Evolutionary conservation across 148 eudicot genomes (phyloP).

Genomic region (Tetragonia tetragonoides): DNA sequence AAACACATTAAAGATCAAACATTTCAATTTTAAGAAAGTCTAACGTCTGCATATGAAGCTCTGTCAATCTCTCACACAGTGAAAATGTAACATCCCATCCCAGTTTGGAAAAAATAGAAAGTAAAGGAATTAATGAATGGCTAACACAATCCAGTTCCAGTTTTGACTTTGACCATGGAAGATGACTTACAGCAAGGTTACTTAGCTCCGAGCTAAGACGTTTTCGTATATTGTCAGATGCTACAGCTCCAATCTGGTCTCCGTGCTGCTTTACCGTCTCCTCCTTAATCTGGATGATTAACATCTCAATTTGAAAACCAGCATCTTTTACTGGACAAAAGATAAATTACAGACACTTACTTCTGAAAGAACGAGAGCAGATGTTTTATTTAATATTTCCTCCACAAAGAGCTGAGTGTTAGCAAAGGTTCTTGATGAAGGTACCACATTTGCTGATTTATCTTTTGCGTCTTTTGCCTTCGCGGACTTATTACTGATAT

Average conservation of each 20-base stretch:
- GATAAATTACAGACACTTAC: constrained; percentile 35
- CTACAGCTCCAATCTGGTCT: constrained; percentile 51
- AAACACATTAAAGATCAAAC: too few species aligned
- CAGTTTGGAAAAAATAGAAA: not conserved
- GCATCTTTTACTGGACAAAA: not conserved
- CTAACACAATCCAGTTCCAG: not conserved
- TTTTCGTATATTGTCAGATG: constrained; percentile 51
- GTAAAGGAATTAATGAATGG: not conserved
- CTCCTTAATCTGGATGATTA: constrained; percentile 48
- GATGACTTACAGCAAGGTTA: constrained; percentile 65
- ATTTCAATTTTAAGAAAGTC: not conserved
- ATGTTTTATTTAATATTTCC: constrained; percentile 59
- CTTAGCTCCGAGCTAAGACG: constrained; percentile 55
- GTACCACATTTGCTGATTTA: constrained; percentile 30
- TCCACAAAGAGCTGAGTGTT: constrained; percentile 59
- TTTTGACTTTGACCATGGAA: not conserved
- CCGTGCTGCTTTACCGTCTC: constrained; percentile 51
- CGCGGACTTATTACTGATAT: constrained; percentile 36
- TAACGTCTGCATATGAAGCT: not conserved
- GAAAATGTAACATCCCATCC: not conserved
- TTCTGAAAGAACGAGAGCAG: constrained; percentile 62
- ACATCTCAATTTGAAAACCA: constrained; percentile 15
- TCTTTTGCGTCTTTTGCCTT: constrained; percentile 27
- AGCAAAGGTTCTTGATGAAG: constrained; percentile 34
- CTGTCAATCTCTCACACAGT: not conserved